A percentile compares a stretch with the other conserved stretches of the same genome.
Evolutionary conservation across 192 early-diverging fungal genomes (phyloP).

Genomic region (Backusella psychrophila): DNA sequence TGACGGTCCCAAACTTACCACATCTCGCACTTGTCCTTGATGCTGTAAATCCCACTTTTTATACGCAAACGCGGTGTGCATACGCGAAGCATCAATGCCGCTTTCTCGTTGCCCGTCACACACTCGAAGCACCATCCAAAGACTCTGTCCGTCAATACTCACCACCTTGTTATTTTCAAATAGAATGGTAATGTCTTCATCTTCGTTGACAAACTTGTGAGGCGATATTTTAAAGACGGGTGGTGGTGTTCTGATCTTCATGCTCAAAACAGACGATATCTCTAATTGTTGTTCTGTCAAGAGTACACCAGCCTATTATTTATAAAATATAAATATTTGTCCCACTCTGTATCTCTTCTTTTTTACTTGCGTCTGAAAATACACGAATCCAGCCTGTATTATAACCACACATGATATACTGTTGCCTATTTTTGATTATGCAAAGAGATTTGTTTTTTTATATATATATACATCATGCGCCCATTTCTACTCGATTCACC

Average conservation of each 20-base stretch:
- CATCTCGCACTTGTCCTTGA: constrained; percentile 40
- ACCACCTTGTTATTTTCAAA: constrained; percentile 48
- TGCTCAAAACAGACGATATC: constrained; percentile 40
- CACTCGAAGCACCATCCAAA: constrained; percentile 52
- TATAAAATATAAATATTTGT: not conserved
- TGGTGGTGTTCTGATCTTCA: constrained; percentile 45
- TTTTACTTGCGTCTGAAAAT: constrained; percentile 43
- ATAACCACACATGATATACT: constrained; percentile 52
- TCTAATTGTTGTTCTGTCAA: constrained; percentile 51
- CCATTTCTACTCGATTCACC: not conserved
- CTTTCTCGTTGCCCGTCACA: constrained; percentile 40
- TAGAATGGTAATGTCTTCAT: constrained; percentile 57
- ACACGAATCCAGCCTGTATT: constrained; percentile 54
- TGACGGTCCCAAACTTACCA: constrained; percentile 45
- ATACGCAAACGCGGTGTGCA: constrained; percentile 44
- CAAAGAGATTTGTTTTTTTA: not conserved
- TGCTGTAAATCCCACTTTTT: constrained; percentile 53
- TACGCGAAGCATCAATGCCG: constrained; percentile 20
- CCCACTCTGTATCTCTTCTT: too few relatives aligned
- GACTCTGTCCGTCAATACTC: constrained; percentile 53
- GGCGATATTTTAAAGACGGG: constrained; percentile 19
- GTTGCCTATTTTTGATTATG: constrained; percentile 29
- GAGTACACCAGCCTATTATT: constrained; percentile 42
- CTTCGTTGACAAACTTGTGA: constrained; percentile 32
- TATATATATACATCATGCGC: too few relatives aligned